phyloP scores from a whole-genome alignment of 768 basidiomycete species.

The Fibroporia radiculosa region DNA sequence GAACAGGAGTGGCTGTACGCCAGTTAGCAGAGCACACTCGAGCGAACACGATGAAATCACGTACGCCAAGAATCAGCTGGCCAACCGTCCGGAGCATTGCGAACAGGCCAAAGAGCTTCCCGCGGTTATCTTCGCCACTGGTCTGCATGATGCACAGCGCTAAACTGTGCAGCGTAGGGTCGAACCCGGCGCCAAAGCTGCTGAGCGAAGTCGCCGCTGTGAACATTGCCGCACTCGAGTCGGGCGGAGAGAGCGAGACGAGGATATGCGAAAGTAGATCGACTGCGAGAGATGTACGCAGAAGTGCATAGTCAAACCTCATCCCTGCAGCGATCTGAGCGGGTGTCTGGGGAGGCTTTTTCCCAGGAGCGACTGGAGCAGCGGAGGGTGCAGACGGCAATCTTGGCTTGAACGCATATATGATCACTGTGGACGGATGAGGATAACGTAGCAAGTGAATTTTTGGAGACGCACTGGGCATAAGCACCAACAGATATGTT shows the following conservation, averaged over 20 bases:
- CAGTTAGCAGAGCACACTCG: not conserved
- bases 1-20: slow-evolving; percentile 54
- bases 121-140: slow-evolving; percentile 30
- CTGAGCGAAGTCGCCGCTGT: slow-evolving; percentile 53
- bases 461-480: slow-evolving; percentile 55
- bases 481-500: slow-evolving; percentile 53
- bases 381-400: slow-evolving; percentile 9
- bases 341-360: slow-evolving; percentile 36
- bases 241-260: slow-evolving; percentile 44
- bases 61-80: slow-evolving; percentile 49
- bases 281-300: slow-evolving; percentile 54
- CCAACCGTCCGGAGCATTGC: slow-evolving; percentile 60
- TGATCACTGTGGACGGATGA: slow-evolving; percentile 46
- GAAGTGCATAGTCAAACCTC: slow-evolving; percentile 60
- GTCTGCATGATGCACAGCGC: slow-evolving; percentile 60
- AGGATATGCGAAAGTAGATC: slow-evolving; percentile 60
- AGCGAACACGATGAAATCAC: too few species aligned
- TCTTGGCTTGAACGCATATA: slow-evolving; percentile 51
- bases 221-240: slow-evolving; percentile 38
- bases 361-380: slow-evolving; percentile 7
- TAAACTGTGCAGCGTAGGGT: slow-evolving; percentile 65
- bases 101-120: slow-evolving; percentile 65
- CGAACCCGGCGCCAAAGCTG: slow-evolving; percentile 59
- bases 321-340: slow-evolving; percentile 51
- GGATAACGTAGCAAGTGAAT: not conserved